Conservation (phyloP, 352 stramenopile species). For the Stramenopiles sp. region DNA sequence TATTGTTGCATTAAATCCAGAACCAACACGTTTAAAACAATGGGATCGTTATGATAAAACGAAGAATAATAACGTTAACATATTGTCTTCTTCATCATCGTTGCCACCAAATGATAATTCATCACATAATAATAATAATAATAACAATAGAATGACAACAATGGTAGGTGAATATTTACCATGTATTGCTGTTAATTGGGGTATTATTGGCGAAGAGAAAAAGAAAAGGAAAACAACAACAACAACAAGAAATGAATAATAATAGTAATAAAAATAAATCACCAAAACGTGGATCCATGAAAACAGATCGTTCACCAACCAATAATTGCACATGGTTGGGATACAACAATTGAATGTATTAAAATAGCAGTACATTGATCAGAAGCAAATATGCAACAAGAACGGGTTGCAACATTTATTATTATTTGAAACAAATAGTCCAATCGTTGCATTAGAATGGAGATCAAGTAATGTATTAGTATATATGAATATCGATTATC, state of each 20-base stretch:
- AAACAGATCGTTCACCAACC: conserved; percentile 5
- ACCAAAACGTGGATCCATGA: conserved; percentile 5
- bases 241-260: conserved; percentile 8
- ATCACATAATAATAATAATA: too few species aligned
- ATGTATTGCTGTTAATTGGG: conserved; percentile 6
- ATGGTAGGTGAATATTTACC: conserved; percentile 6
- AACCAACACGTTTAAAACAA: conserved; percentile 7
- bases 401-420: conserved; percentile 7
- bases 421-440: conserved; percentile 8
- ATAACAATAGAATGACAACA: conserved; percentile 4
- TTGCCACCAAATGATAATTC: conserved; percentile 5
- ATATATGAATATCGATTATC: conserved; percentile 8
- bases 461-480: conserved; percentile 6
- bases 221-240: conserved; percentile 4
- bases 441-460: conserved; percentile 4
- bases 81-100: conserved; percentile 4
- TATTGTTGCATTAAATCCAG: conserved; percentile 5
- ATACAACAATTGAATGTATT: conserved; percentile 8
- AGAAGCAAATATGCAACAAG: conserved; percentile 5
- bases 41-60: conserved; percentile 6
- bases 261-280: conserved; percentile 8
- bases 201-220: conserved; percentile 6
- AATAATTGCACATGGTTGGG: conserved; percentile 4
- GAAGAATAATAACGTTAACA: conserved; percentile 5
- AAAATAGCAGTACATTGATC: conserved; percentile 5